Evolutionary conservation across 805 yeast species (phyloP), one percentile per base, ranked within the genome.

Genomic region (Candida insectalens): DNA sequence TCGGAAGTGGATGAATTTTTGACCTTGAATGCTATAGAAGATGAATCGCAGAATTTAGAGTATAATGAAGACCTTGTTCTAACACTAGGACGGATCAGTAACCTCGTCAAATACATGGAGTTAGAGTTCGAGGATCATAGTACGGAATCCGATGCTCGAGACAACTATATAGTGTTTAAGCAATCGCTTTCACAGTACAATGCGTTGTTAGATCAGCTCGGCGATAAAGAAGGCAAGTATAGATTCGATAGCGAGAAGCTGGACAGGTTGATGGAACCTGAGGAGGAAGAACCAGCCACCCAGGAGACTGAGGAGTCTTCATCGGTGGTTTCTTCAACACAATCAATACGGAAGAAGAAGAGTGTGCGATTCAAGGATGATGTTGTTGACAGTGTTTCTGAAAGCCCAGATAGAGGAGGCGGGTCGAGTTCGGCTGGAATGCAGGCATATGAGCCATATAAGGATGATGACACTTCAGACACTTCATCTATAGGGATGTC

Each of bases 321-420:
- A 12, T 18, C 27, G 4, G 18, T 23, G 18, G 25, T 15, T 13
- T 19, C 21, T n/a, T n/a, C n/a, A n/a, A n/a, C n/a, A n/a, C n/a
- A n/a, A n/a, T n/a, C n/a, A n/a, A n/a, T n/a, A 15, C 25, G 22
- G 15, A 32, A 31, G 20, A 33, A 35, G 20, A 47, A 47, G 30
- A 41, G 46, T 3, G 51, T 47, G 8, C 29, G 51, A 25, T 47
- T 47, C 27, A 47, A 47, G 33, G 44, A 42, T n/a, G 29, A 39
- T 3, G 18, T 47, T 8, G 30, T 32, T 8, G 35, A 32, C 21
- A 19, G 27, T 20, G 19, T 30, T 14, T 30, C 33, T 9, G 33
- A 30, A 10, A 16, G 19, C 26, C 26, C 23, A 27, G 21, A 12
- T 12, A 12, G 23, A 7, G 23, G 23, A 7, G 23, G 23, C 23